Percentiles rank a stretch among this genome's conserved stretches.
Evolutionary conservation across 306 rosid genomes (phyloP).

Genomic region (Castanea crenata): DNA sequence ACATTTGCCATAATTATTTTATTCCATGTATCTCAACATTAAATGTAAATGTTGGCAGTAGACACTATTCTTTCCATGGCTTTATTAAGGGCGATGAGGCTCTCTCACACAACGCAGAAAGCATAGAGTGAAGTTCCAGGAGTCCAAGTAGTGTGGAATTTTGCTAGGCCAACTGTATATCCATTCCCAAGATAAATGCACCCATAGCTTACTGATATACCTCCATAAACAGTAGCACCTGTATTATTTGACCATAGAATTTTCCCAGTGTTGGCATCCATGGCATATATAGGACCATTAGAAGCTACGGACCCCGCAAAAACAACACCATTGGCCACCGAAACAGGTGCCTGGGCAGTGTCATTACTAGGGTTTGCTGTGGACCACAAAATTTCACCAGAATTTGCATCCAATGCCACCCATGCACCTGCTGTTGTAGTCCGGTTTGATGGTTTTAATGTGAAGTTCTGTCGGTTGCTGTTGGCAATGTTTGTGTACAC

Average conservation of each 20-base stretch:
- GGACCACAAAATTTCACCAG: slow-evolving; percentile 30
- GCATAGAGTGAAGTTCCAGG: slow-evolving; percentile 34
- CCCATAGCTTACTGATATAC: slow-evolving; percentile 25
- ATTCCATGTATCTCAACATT: too few relatives aligned
- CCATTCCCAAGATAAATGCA: slow-evolving; percentile 33
- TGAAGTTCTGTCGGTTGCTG: slow-evolving; percentile 18
- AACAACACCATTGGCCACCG: slow-evolving; percentile 31
- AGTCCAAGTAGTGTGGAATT: slow-evolving; percentile 44
- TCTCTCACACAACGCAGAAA: slow-evolving; percentile 19
- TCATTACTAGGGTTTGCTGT: slow-evolving; percentile 39
- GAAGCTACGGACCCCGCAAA: slow-evolving; percentile 43
- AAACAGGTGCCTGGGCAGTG: slow-evolving; percentile 30
- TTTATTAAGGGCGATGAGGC: neutral
- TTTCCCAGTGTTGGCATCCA: slow-evolving; percentile 25
- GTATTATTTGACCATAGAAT: slow-evolving; percentile 34
- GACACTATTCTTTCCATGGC: too few relatives aligned
- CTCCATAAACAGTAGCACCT: slow-evolving; percentile 28
- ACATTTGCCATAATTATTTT: too few relatives aligned
- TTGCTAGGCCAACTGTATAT: slow-evolving; percentile 26
- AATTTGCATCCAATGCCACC: slow-evolving; percentile 34
- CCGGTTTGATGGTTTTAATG: slow-evolving; percentile 30
- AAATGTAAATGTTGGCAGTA: too few relatives aligned
- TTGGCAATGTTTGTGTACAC: slow-evolving; percentile 41
- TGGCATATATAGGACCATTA: slow-evolving; percentile 33
- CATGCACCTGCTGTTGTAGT: slow-evolving; percentile 33